Base-by-base conservation (phyloP, 2,329 filamentous ascomycete genomes). In the Aspergillus carbonarius region DNA sequence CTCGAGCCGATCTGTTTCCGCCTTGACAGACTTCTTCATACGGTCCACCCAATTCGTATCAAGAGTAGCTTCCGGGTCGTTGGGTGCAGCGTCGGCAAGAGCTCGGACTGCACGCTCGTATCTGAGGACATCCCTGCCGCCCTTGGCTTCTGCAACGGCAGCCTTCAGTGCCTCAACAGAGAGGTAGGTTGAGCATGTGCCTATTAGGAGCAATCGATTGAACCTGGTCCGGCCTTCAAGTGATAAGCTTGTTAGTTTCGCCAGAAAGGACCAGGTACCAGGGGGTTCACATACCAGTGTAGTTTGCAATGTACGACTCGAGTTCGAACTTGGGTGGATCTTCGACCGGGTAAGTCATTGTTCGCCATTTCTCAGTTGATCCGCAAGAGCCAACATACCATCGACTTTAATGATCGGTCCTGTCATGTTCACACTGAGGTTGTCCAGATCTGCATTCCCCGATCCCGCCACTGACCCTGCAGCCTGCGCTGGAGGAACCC, bases 241-340 rank as follows among this genome's bases (percentile, higher is more conserved):
- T 6, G 34, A 58, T 44, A 48, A 17, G 49, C 25, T 1, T 9
- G 23, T 59, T 25, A 57, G 53, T 59, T 27, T 63, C 13, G 27
- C 7, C 8, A 39, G 15, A 3, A 40, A 32, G 4, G 1, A 6
- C 44, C 12, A 13, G 25, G 8, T n/a, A 17, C 32, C 35, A 9
- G 5, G 12, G 0, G 5, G 50, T 50, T 54, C 5, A 65, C 79
- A 47, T 77, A 93, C 93, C 92, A 72, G 81, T 83, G 76, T 98
- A 99, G 72, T 97, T 96, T 65, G 88, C 83, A 51, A 96, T 89
- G 75, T 97, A 98, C 37, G 89, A 85, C 61, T 97, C 92, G 42
- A 99, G 84, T 69, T 98, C 95, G 66, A 98, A 88, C 72, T 93
- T 96, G 9, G 93, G 93, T 6, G 85, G 77, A 49, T 92, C 91